phyloP scores from a whole-genome alignment of 1,139 yeast species.

The Sugiyamaella pinicola region DNA sequence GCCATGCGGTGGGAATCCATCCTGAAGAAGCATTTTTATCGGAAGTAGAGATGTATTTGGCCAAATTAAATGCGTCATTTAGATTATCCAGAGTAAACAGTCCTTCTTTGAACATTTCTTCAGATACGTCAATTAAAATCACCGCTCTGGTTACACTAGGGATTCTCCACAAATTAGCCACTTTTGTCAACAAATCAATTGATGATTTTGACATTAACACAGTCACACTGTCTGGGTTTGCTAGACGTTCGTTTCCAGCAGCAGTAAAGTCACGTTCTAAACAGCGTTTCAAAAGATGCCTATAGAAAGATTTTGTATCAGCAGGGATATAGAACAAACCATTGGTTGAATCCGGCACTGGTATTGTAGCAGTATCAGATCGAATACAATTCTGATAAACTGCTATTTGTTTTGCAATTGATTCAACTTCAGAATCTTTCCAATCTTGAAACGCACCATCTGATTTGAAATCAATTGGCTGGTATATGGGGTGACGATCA shows the following conservation, averaged over 20 bases:
- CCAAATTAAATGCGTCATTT: conserved; percentile 46
- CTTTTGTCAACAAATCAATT: conserved; percentile 48
- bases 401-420: conserved; percentile 45
- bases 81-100: conserved; percentile 67
- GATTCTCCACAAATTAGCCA: conserved; percentile 64
- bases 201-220: conserved; percentile 46
- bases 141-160: conserved; percentile 56
- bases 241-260: conserved; percentile 34
- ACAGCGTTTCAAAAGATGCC: conserved; percentile 38
- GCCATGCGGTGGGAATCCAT: conserved; percentile 52
- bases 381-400: conserved; percentile 4
- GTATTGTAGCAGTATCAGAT: neutral
- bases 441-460: conserved; percentile 51
- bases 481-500: conserved; percentile 45
- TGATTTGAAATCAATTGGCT: conserved; percentile 49
- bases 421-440: conserved; percentile 52
- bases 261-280: conserved; percentile 40
- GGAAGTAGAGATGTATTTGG: conserved; percentile 45
- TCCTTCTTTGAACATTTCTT: conserved; percentile 56
- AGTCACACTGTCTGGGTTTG: conserved; percentile 40
- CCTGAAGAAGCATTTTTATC: conserved; percentile 40
- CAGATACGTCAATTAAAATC: conserved; percentile 51
- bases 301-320: conserved; percentile 47
- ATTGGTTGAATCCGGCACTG: conserved; percentile 18
- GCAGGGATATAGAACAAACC: conserved; percentile 36